Base-by-base conservation (phyloP, 2,329 filamentous ascomycete species). In the Sporothrix variecibatus region DNA sequence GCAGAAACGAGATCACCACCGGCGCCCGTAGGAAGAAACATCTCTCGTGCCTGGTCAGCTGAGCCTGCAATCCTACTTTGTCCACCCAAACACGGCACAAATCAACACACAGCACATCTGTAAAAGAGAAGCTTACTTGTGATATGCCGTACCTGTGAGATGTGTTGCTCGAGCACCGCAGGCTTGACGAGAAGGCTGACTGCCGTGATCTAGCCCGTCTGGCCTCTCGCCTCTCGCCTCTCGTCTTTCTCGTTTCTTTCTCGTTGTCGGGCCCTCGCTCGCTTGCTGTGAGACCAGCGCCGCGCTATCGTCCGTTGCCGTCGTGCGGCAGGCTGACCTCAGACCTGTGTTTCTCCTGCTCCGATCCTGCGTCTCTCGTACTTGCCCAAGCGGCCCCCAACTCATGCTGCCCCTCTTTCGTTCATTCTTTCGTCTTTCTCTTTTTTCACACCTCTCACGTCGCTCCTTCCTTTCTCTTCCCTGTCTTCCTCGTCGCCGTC, bases 261-360 rank as follows among this genome's bases (percentile, higher is more conserved):
- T 31, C 17, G 31, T 64, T 20, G 26, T 38, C 31, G 43, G 8
- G n/a, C n/a, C n/a, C 62, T 40, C 15, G 43, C 43, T 53, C 31
- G 26, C 23, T 26, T 71, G 51, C 51, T 58, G 34, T 71, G 68
- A 71, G 68, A 71, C 68, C 49, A 40, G 31, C 31, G 51, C 34
- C 68, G 34, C 49, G 23, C 68, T 28, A n/a, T 58, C 51, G 51
- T n/a, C 51, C 49, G 34, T 58, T 58, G 67, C n/a, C n/a, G 34
- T 71, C 51, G 51, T 60, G 68, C 51, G 34, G 51, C 34, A 60
- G 49, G 67, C 67, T 56, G 67, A 70, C 31, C 67, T 70, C 67
- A 70, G 67, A 70, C 67, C 67, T 70, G 43, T 56, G 67, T 70
- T 38, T 69, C 46, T 70, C 67, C 46, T 56, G 17, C 49, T 56